Conservation (phyloP, 495 filamentous ascomycete species). For the Podospora comata region DNA sequence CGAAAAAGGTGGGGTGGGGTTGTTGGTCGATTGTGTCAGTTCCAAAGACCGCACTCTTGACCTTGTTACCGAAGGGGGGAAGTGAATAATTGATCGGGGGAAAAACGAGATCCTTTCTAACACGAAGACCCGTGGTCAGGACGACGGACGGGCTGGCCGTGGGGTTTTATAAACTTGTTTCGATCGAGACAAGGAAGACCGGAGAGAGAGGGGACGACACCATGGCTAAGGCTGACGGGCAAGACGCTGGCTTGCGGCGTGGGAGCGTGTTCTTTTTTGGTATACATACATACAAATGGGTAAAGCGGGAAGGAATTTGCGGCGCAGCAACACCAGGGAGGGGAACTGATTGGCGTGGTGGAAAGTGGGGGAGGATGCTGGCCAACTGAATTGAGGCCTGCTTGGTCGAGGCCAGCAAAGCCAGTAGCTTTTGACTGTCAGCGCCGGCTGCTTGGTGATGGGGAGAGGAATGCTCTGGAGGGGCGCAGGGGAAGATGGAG, state of each 20-base stretch:
- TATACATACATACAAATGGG: neutral
- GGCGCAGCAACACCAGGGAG: neutral
- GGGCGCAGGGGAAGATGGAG: neutral
- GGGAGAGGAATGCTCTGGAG: neutral
- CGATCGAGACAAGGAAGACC: conserved; percentile 1
- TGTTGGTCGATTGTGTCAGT: neutral
- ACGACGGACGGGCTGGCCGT: neutral
- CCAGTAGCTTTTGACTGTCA: neutral
- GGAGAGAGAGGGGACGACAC: neutral
- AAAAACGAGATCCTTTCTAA: neutral
- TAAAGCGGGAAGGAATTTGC: neutral
- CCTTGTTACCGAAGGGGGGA: neutral
- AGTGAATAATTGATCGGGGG: no score
- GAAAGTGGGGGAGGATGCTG: neutral
- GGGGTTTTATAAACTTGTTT: neutral
- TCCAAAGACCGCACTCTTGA: neutral
- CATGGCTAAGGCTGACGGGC: neutral
- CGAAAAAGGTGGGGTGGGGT: no score
- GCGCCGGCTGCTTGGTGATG: neutral
- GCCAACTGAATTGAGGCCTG: conserved; percentile 14
- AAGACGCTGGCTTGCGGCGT: neutral
- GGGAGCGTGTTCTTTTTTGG: neutral
- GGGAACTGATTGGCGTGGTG: neutral
- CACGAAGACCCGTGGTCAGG: neutral
- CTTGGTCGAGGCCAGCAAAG: neutral